phyloP scores from a whole-genome alignment of 768 basidiomycete species.

The Lyophyllum semitale region DNA sequence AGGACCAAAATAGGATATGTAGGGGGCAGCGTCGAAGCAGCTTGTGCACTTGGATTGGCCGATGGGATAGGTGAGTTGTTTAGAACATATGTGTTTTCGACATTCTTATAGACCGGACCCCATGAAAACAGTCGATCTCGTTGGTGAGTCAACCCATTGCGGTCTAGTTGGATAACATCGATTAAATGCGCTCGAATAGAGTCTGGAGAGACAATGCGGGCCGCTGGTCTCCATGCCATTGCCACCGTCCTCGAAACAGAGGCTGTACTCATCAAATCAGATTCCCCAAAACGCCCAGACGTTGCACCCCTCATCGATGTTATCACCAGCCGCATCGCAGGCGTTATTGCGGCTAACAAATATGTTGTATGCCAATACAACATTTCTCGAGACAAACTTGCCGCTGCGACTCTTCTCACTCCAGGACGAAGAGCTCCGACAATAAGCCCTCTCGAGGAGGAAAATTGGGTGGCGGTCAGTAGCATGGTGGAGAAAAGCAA shows the following conservation, averaged over 20 bases:
- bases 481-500: slow-evolving; percentile 88
- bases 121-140: slow-evolving; percentile 77
- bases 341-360: slow-evolving; percentile 84
- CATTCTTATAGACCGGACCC: too few species aligned
- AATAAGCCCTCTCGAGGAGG: slow-evolving; percentile 78
- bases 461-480: slow-evolving; percentile 90
- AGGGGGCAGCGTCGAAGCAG: slow-evolving; percentile 97
- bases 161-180: not conserved
- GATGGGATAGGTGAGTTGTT: slow-evolving; percentile 85
- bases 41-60: slow-evolving; percentile 92
- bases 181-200: slow-evolving; percentile 46
- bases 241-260: slow-evolving; percentile 81
- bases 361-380: slow-evolving; percentile 96
- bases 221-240: slow-evolving; percentile 92
- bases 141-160: slow-evolving; percentile 54
- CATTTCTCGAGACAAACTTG: slow-evolving; percentile 64
- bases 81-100: too few species aligned
- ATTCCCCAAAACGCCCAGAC: slow-evolving; percentile 59
- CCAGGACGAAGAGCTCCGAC: slow-evolving; percentile 92
- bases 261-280: slow-evolving; percentile 91
- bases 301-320: slow-evolving; percentile 69
- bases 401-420: slow-evolving; percentile 68
- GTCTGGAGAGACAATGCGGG: slow-evolving; percentile 99
- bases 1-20: slow-evolving; percentile 91
- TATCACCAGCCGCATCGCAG: slow-evolving; percentile 86